Conservation (phyloP, 331 rosid genomes). For the Spiraea crenata region DNA sequence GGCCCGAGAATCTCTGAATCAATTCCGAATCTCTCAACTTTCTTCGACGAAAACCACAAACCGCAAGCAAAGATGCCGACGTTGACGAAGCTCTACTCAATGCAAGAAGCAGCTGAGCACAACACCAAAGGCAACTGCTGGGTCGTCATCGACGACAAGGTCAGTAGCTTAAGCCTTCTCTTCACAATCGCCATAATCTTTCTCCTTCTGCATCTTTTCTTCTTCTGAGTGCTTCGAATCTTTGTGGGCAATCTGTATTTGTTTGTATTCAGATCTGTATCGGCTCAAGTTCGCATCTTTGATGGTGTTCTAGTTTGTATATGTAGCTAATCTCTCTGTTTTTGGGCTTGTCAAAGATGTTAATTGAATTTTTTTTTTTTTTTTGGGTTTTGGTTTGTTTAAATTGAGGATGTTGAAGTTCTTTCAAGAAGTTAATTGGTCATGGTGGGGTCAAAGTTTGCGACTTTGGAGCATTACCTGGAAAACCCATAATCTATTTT, state of each 20-base stretch:
- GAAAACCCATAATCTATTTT: neutral
- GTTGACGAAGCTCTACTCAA: slow-evolving; percentile 48
- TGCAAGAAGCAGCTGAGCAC: slow-evolving; percentile 61
- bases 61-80: slow-evolving; percentile 48
- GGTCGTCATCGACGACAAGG: slow-evolving; percentile 82
- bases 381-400: neutral
- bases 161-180: slow-evolving; percentile 6
- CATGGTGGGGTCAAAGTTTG: neutral
- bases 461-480: neutral
- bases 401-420: neutral
- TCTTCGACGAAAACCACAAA: neutral
- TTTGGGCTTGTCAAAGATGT: too few species aligned
- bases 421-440: neutral
- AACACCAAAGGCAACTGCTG: slow-evolving; percentile 75
- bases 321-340: neutral
- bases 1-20: slow-evolving; percentile 9
- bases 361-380: too few species aligned
- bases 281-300: neutral
- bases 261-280: slow-evolving; percentile 11
- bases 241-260: neutral
- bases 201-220: neutral
- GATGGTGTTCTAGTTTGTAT: neutral
- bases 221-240: neutral
- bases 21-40: too few species aligned
- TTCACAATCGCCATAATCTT: neutral